These are phyloP conservation scores for Rhododendron vialii DNA, from an alignment of 148 eudicot species.

Conservation along the genomic window DNA sequence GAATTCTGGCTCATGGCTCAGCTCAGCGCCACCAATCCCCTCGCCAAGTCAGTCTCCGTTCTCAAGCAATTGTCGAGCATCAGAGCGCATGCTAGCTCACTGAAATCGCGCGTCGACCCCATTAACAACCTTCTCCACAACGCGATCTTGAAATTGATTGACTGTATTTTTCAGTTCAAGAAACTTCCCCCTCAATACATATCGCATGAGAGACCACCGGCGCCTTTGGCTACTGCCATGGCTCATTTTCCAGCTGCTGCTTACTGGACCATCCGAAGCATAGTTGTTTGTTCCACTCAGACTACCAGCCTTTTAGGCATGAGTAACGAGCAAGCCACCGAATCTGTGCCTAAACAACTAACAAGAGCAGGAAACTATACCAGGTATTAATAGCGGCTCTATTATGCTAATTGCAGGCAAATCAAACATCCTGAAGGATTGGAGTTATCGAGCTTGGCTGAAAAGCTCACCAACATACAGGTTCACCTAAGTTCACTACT, in stretches of 20 bases:
- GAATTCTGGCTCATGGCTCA: slow-evolving; percentile 79
- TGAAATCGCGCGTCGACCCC: slow-evolving; percentile 57
- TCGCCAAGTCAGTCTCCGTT: slow-evolving; percentile 71
- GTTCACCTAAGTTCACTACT: slow-evolving; percentile 65
- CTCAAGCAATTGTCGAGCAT: slow-evolving; percentile 70
- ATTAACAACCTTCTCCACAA: slow-evolving; percentile 40
- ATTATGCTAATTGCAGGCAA: slow-evolving; percentile 29
- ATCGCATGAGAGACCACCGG: slow-evolving; percentile 58
- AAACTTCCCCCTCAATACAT: slow-evolving; percentile 67
- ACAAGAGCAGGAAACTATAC: background rate
- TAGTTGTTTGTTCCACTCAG: slow-evolving; percentile 69
- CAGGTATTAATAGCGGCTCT: background rate
- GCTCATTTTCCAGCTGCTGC: slow-evolving; percentile 77
- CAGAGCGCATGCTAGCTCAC: slow-evolving; percentile 39
- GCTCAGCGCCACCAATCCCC: slow-evolving; percentile 42
- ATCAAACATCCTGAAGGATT: slow-evolving; percentile 66
- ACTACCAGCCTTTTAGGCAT: slow-evolving; percentile 59
- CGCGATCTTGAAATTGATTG: slow-evolving; percentile 60
- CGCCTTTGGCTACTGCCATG: slow-evolving; percentile 34
- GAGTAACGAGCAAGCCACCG: slow-evolving; percentile 56
- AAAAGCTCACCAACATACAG: slow-evolving; percentile 62
- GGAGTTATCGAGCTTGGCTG: slow-evolving; percentile 81
- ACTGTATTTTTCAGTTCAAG: slow-evolving; percentile 52
- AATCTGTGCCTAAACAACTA: background rate
- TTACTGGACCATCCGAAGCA: slow-evolving; percentile 84